Base-by-base conservation (phyloP, 441 rosid species). In the Capsella rubella region DNA sequence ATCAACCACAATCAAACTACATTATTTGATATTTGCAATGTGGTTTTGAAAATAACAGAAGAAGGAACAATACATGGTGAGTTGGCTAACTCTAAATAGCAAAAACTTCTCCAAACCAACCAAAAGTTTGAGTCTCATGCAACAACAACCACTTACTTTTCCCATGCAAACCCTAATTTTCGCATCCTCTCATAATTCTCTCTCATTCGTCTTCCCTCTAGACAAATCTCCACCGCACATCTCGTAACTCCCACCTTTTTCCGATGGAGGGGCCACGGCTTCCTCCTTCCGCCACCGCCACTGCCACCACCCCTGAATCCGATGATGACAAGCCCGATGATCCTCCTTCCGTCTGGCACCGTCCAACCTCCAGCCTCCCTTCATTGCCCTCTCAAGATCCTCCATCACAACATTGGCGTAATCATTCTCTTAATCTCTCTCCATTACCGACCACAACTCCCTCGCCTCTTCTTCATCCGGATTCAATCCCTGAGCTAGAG, bases 251-350 rank as follows among this genome's bases (percentile, higher is more conserved):
- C 68, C 64, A 71, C 80, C 73, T 35, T 66, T 67, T 31, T 72
- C 74, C 54, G 58, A 78, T 78, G 81, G 81, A 72, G 81, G 81
- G 74, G 78, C 60, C 74, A 67, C 78, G 71, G 74, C 78, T 39
- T 72, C 81, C 78, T 72, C 81, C 77, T 28, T 67, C 73, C 40
- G 56, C 69, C 69, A n/a, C 80, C 67, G 8, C 60, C 76, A 60
- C 64, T 4, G 56, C 69, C 69, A 18, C 80, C 67, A 6, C 60
- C 76, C 66, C 64, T 6, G 74, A 56, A 13, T 21, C 73, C 14
- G 62, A 72, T 13, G 81, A 78, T 49, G 81, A 78, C 78, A 72
- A 72, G 55, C 70, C 78, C 34, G 81, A 78, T 18, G 81, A 78
- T 47, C 78, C 71, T 18, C 74, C 78, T 25, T 61, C 81, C 55